phyloP scores from a whole-genome alignment of 495 filamentous ascomycete genomes.

The Lophiotrema nucula region DNA sequence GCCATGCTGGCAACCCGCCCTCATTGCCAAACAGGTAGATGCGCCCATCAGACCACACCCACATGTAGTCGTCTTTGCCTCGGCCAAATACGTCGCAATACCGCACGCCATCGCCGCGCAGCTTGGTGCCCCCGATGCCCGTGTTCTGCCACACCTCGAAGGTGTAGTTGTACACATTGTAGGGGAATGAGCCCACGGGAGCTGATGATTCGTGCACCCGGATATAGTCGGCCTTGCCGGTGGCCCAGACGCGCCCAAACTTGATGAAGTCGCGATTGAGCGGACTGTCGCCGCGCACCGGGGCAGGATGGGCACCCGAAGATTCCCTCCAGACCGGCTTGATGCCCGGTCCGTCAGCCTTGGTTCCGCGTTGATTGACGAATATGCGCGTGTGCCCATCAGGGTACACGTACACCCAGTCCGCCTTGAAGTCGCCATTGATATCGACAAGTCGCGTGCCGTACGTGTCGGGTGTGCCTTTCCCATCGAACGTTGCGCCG shows the following conservation, averaged over 20 bases:
- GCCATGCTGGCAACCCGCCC: background rate
- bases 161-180: background rate
- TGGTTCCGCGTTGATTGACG: slow-evolving; percentile 36
- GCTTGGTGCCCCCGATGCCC: background rate
- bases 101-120: background rate
- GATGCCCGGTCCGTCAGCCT: slow-evolving; percentile 1
- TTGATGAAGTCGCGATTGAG: background rate
- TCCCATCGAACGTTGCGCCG: slow-evolving; percentile 14
- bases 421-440: slow-evolving; percentile 39
- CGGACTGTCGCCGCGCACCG: background rate
- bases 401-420: slow-evolving; percentile 38
- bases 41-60: slow-evolving; percentile 34
- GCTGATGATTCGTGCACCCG: background rate
- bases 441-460: slow-evolving; percentile 38
- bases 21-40: background rate
- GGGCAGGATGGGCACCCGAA: background rate
- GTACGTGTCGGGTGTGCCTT: slow-evolving; percentile 29
- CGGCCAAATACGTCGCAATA: slow-evolving; percentile 9
- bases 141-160: background rate
- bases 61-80: slow-evolving; percentile 45
- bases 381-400: slow-evolving; percentile 29
- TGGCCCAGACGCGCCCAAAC: background rate
- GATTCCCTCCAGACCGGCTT: background rate
- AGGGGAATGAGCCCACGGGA: background rate
- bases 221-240: slow-evolving; percentile 9